Evolutionary conservation across 129 eudicot genomes (phyloP), one percentile per base, ranked within the genome.

Genomic region (Heracleum sosnowskyi): DNA sequence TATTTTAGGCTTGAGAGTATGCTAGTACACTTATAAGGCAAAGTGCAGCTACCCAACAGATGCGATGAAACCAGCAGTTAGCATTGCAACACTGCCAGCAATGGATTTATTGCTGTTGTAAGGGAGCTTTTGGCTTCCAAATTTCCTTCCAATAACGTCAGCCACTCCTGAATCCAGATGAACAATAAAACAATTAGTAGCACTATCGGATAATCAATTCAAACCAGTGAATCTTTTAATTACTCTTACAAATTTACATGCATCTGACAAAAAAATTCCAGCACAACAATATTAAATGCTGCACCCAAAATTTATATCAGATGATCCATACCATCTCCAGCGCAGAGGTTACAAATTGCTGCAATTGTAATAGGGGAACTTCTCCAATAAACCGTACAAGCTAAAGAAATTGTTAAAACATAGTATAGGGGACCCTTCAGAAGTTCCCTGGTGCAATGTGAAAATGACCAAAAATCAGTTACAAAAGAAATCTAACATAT

Each of bases 341-440:
- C 98, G 57, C 91, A 91, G 63, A 94, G 93, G 89, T 91, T 94
- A 85, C 98, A 91, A 42, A 94, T 78, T 73, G 91, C 87, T 78
- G 96, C 96, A 84, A 91, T 90, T 66, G 84, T 88, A 71, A 90
- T 85, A 1, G 98, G 97, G 79, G 98, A 94, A 18, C 91, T 88
- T 78, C 96, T 88, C 98, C 97, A 94, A 79, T 86, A 94, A n/a
- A 83, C 33, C 15, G 84, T 77, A 77, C 91, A 76, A 77, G 92
- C 92, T 47, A 90, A 84, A 37, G 97, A 87, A 80, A 94, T 88
- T 24, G 98, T 77, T 39, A 83, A 74, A 39, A 91, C 97, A 78
- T 94, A 94, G 81, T 88, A 94, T 22, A 94, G 84, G 6, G 97
- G 97, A 73, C 97, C 97, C 83, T 82, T 92, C 47, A 92, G 81